Conservation (phyloP, 805 yeast genomes). For the Hanseniaspora singularis region DNA sequence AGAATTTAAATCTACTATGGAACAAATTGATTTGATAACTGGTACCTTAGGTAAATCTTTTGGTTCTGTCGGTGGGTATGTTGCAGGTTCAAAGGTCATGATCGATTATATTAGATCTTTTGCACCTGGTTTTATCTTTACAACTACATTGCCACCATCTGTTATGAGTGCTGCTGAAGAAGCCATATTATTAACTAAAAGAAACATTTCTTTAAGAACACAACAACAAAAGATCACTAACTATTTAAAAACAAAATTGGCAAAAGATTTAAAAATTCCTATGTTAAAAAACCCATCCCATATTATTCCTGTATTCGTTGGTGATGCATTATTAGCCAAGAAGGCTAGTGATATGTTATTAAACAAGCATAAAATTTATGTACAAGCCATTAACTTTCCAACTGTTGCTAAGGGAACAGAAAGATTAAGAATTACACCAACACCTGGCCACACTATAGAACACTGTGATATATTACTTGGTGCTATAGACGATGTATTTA, state of each 20-base stretch:
- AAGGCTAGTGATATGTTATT: conserved; percentile 80
- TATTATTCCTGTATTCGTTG: conserved; percentile 88
- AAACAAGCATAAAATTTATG: conserved; percentile 76
- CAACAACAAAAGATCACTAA: conserved; percentile 76
- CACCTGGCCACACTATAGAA: conserved; percentile 84
- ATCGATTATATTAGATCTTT: conserved; percentile 93
- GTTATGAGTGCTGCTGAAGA: conserved; percentile 90
- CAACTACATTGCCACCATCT: conserved; percentile 95
- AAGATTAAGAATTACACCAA: conserved; percentile 94
- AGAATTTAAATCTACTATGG: conserved; percentile 50
- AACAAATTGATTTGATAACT: conserved; percentile 87
- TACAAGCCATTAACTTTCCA: conserved; percentile 97
- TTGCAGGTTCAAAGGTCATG: conserved; percentile 73
- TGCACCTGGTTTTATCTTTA: conserved; percentile 95
- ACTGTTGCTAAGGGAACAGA: conserved; percentile 94
- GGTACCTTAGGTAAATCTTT: conserved; percentile 96
- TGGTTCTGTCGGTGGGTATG: conserved; percentile 96
- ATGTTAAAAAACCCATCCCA: conserved; percentile 97
- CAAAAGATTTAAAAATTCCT: conserved; percentile 61
- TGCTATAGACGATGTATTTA: conserved; percentile 73
- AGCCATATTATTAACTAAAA: conserved; percentile 74
- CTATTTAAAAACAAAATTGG: conserved; percentile 66
- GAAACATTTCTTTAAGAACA: conserved; percentile 63
- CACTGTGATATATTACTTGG: conserved; percentile 62
- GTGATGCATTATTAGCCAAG: conserved; percentile 88